These are phyloP conservation scores for Mortierella claussenii DNA, from an alignment of 192 early-diverging fungal species.

Conservation along the genomic window DNA sequence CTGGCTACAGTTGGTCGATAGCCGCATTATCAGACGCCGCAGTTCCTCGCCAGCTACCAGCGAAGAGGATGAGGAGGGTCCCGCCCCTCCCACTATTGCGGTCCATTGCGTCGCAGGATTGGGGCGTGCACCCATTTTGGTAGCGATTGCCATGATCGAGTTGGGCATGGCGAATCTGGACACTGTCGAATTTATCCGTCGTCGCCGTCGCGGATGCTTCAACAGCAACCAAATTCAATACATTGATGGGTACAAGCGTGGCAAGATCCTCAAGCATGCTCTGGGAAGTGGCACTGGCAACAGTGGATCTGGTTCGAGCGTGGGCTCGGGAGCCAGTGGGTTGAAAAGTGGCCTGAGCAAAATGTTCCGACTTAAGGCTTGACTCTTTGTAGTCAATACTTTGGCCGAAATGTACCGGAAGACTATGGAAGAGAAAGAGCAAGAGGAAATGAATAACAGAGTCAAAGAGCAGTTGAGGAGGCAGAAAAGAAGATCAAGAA, in stretches of 20 bases:
- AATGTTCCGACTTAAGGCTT: constrained; percentile 55
- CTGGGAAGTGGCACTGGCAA: constrained; percentile 24
- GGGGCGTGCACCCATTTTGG: constrained; percentile 89
- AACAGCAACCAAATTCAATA: constrained; percentile 83
- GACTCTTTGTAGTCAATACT: constrained; percentile 31
- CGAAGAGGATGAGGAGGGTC: constrained; percentile 41
- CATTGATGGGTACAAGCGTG: constrained; percentile 62
- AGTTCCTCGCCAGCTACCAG: constrained; percentile 27
- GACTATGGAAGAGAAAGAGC: not conserved
- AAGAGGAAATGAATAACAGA: too few relatives aligned
- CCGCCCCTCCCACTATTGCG: constrained; percentile 61
- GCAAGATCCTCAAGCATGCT: constrained; percentile 47
- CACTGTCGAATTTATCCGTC: constrained; percentile 78
- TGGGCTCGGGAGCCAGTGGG: constrained; percentile 10
- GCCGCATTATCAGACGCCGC: constrained; percentile 55
- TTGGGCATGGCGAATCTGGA: constrained; percentile 81
- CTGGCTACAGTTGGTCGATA: constrained; percentile 78
- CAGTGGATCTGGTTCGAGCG: constrained; percentile 12
- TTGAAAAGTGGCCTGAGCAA: constrained; percentile 52
- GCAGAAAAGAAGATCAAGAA: not conserved
- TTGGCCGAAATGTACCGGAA: not conserved
- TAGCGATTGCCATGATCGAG: constrained; percentile 84
- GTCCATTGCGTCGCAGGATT: constrained; percentile 87
- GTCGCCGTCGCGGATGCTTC: constrained; percentile 80
- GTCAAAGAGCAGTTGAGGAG: not conserved